A percentile compares a stretch with the other conserved stretches of the same genome.
Evolutionary conservation across 805 yeast species (phyloP).

Genomic region (Barnettozyma sucrosica): DNA sequence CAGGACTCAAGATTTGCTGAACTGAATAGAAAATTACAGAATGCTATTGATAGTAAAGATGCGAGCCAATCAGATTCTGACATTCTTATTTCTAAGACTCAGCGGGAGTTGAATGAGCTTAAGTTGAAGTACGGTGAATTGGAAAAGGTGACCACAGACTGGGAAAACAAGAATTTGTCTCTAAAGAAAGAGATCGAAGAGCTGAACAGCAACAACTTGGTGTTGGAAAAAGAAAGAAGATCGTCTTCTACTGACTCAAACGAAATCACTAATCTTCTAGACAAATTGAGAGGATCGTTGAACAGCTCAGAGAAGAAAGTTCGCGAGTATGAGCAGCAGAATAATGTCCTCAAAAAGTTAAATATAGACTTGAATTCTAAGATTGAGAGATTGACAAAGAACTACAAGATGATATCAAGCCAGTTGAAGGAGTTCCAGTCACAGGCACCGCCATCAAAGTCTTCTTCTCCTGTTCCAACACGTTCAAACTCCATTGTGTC

Average conservation of each 20-base stretch:
- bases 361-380: constrained; percentile 67
- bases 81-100: constrained; percentile 44
- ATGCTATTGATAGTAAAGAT: constrained; percentile 55
- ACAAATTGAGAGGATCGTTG: constrained; percentile 49
- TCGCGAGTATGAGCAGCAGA: constrained; percentile 50
- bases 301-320: constrained; percentile 43
- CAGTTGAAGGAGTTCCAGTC: constrained; percentile 32
- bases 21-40: constrained; percentile 43
- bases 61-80: constrained; percentile 51
- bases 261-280: constrained; percentile 29
- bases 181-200: constrained; percentile 27
- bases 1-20: constrained; percentile 49
- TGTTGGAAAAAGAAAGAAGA: constrained; percentile 24
- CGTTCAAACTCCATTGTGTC: constrained; percentile 34
- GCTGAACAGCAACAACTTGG: constrained; percentile 26
- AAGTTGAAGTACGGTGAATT: constrained; percentile 39
- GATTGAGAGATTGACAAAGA: constrained; percentile 62
- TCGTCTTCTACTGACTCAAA: constrained; percentile 26
- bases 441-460: constrained; percentile 17
- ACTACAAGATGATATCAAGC: constrained; percentile 56
- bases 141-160: constrained; percentile 30
- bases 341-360: constrained; percentile 47
- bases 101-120: constrained; percentile 62
- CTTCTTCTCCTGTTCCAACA: constrained; percentile 27
- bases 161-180: constrained; percentile 33